These are phyloP conservation scores for Spencermartinsiella ligniputridi DNA, from an alignment of 1,139 yeast genomes.

Conservation along the genomic window DNA sequence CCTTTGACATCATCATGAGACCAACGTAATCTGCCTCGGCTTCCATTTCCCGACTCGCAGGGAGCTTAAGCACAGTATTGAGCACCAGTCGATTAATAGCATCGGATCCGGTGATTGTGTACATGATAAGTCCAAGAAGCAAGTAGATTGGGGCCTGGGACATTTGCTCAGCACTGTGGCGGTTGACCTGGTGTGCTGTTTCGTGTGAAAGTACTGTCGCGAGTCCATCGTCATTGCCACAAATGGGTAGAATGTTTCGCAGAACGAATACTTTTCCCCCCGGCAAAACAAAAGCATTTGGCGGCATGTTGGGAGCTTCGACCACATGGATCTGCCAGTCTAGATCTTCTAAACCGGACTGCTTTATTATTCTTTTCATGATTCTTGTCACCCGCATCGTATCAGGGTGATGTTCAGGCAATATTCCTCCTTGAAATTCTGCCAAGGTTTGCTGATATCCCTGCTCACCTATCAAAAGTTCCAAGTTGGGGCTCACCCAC, in stretches of 20 bases:
- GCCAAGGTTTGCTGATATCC: conserved; percentile 58
- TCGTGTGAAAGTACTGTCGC: conserved; percentile 95
- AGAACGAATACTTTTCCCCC: conserved; percentile 94
- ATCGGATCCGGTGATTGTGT: conserved; percentile 48
- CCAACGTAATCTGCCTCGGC: conserved; percentile 96
- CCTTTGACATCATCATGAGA: conserved; percentile 81
- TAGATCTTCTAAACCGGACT: conserved; percentile 36
- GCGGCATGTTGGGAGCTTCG: conserved; percentile 64
- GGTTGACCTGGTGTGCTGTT: conserved; percentile 87
- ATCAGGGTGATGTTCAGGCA: conserved; percentile 39
- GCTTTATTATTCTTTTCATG: conserved; percentile 56
- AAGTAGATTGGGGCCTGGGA: conserved; percentile 45
- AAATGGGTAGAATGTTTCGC: conserved; percentile 70
- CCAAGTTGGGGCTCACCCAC: conserved; percentile 67
- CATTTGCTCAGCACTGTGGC: conserved; percentile 82
- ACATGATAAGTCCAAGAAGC: conserved; percentile 47
- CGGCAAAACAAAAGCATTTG: conserved; percentile 94
- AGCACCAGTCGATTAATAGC: conserved; percentile 53
- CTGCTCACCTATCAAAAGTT: conserved; percentile 60
- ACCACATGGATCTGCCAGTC: conserved; percentile 85
- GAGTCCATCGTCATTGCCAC: conserved; percentile 79
- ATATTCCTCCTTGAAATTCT: conserved; percentile 31
- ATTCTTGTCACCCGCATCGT: conserved; percentile 53
- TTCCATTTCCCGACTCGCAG: conserved; percentile 90
- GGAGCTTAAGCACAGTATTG: conserved; percentile 62